Conservation (phyloP, 164 flowering plant species). For the Vitis labrusca region DNA sequence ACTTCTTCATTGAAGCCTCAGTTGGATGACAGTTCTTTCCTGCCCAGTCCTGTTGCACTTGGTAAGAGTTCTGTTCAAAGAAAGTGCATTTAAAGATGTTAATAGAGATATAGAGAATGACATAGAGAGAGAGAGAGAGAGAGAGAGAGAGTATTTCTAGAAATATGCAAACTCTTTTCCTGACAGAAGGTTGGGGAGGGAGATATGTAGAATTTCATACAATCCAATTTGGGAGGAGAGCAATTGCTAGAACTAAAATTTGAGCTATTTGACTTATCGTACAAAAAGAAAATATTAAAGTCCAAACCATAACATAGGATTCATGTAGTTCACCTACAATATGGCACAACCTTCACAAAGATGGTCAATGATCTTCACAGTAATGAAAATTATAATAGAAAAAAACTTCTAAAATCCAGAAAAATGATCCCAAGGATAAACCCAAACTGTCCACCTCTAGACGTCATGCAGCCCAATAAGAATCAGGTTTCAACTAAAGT, state of each 20-base stretch:
- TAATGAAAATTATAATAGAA: background rate
- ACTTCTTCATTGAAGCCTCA: constrained; percentile 70
- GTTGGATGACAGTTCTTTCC: constrained; percentile 33
- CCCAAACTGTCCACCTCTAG: background rate
- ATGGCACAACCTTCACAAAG: background rate
- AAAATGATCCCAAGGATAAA: background rate
- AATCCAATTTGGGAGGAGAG: no score
- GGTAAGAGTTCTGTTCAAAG: constrained; percentile 41
- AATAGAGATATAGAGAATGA: no score
- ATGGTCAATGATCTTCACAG: background rate
- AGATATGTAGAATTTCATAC: background rate
- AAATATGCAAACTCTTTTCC: background rate
- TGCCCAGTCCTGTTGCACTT: constrained; percentile 39
- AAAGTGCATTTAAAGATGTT: background rate
- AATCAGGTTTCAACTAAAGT: background rate
- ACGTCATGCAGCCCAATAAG: background rate
- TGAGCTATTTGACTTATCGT: background rate
- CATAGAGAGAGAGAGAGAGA: background rate
- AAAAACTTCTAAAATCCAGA: no score
- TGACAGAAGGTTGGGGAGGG: background rate
- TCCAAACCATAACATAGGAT: background rate
- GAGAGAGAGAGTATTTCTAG: background rate
- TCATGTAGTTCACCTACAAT: background rate
- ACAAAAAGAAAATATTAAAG: background rate
- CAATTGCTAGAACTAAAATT: no score